A percentile compares a stretch with the other conserved stretches of the same genome.
Conservation (phyloP, 257 asterid species). For the Sherardia arvensis region DNA sequence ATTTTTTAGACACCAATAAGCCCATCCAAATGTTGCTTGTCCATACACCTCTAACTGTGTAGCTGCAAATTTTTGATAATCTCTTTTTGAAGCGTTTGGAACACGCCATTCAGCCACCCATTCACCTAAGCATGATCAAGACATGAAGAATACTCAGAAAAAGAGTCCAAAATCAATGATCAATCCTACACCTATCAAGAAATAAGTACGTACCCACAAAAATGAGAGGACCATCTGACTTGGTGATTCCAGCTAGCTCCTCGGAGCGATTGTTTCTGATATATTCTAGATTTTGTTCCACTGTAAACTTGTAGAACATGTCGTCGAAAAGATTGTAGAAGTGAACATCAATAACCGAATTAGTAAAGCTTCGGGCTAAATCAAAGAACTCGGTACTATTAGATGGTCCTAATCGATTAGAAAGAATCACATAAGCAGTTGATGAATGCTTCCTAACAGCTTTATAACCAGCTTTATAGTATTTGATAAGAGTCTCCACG, state of each 20-base stretch:
- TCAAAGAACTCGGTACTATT: slow-evolving; percentile 36
- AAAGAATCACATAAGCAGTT: slow-evolving; percentile 43
- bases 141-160: background rate
- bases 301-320: slow-evolving; percentile 19
- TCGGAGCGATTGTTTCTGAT: slow-evolving; percentile 16
- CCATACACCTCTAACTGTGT: slow-evolving; percentile 55
- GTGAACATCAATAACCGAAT: slow-evolving; percentile 55
- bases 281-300: slow-evolving; percentile 42
- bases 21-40: slow-evolving; percentile 66
- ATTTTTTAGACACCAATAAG: slow-evolving; percentile 57
- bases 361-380: slow-evolving; percentile 34
- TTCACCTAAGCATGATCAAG: slow-evolving; percentile 39
- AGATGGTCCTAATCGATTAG: slow-evolving; percentile 42
- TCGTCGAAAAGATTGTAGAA: slow-evolving; percentile 42
- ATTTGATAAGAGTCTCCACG: slow-evolving; percentile 25
- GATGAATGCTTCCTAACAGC: slow-evolving; percentile 44
- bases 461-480: slow-evolving; percentile 38
- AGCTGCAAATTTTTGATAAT: slow-evolving; percentile 37
- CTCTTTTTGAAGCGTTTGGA: slow-evolving; percentile 32
- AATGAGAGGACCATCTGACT: background rate
- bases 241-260: background rate
- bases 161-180: background rate
- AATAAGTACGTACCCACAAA: background rate
- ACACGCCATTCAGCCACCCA: slow-evolving; percentile 69
- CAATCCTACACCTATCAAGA: background rate